A percentile compares a stretch with the other conserved stretches of the same genome.
Conservation (phyloP, 192 early-diverging fungal genomes). For the Umbelopsis ramanniana region DNA sequence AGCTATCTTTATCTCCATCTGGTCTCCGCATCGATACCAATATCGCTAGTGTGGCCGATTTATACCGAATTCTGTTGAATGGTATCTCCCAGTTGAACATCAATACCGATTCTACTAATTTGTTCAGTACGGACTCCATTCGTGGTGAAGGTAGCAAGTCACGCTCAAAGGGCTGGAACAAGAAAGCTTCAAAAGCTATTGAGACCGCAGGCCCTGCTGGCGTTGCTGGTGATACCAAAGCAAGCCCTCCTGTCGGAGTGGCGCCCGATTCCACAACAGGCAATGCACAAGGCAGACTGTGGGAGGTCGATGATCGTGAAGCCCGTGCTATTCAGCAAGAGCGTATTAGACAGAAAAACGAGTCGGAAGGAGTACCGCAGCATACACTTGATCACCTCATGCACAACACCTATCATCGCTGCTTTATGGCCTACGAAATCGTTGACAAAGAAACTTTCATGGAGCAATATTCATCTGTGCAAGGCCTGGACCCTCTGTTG, state of each 20-base stretch:
- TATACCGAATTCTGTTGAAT: conserved; percentile 45
- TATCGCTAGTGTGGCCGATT: conserved; percentile 47
- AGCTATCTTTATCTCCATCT: conserved; percentile 44
- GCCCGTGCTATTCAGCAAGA: conserved; percentile 43
- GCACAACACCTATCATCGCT: conserved; percentile 37
- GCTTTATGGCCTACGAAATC: conserved; percentile 45
- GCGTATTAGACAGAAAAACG: conserved; percentile 16
- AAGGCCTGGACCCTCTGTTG: conserved; percentile 38
- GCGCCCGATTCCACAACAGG: neutral
- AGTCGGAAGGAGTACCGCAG: conserved; percentile 33
- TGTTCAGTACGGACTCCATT: conserved; percentile 44
- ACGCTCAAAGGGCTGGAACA: conserved; percentile 8
- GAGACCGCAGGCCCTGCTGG: neutral
- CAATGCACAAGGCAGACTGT: conserved; percentile 32
- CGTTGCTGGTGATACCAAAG: neutral
- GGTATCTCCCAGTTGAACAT: conserved; percentile 49
- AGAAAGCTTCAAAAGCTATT: conserved; percentile 11
- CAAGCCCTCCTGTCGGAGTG: conserved; percentile 7
- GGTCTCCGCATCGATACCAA: conserved; percentile 49
- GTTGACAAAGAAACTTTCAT: conserved; percentile 39
- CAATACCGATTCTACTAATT: conserved; percentile 41
- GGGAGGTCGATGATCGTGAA: conserved; percentile 45
- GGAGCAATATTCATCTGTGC: conserved; percentile 20
- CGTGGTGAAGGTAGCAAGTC: conserved; percentile 26
- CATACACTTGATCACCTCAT: conserved; percentile 37